These are phyloP conservation scores for Phytophthora hibernalis DNA, from an alignment of 352 stramenopile genomes.

Conservation along the genomic window DNA sequence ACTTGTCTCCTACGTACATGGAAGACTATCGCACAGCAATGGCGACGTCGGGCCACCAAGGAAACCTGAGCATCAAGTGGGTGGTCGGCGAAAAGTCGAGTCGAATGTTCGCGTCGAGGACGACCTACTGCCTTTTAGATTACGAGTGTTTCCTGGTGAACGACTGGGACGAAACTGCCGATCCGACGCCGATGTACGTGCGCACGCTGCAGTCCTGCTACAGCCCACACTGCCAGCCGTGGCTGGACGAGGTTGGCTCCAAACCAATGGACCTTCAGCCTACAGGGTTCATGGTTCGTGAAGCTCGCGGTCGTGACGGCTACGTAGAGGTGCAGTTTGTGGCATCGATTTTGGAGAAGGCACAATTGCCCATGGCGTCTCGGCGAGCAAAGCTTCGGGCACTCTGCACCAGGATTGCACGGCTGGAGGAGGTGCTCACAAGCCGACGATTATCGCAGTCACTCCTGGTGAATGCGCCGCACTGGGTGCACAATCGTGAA, in stretches of 20 bases:
- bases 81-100: slow-evolving; percentile 68
- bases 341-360: slow-evolving; percentile 76
- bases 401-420: slow-evolving; percentile 60
- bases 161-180: slow-evolving; percentile 68
- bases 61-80: slow-evolving; percentile 78
- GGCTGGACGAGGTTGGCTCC: slow-evolving; percentile 64
- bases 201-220: slow-evolving; percentile 75
- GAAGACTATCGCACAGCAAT: slow-evolving; percentile 57
- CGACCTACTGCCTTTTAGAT: slow-evolving; percentile 75
- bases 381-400: slow-evolving; percentile 67
- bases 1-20: slow-evolving; percentile 47
- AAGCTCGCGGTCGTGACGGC: slow-evolving; percentile 48
- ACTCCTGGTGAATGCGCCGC: slow-evolving; percentile 65
- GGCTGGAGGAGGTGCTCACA: slow-evolving; percentile 76
- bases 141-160: slow-evolving; percentile 81
- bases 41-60: slow-evolving; percentile 51
- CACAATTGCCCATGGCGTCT: slow-evolving; percentile 58
- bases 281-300: slow-evolving; percentile 79
- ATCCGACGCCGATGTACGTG: slow-evolving; percentile 71
- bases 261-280: slow-evolving; percentile 66
- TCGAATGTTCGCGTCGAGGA: slow-evolving; percentile 72
- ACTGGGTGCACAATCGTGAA: slow-evolving; percentile 76
- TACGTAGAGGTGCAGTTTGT: slow-evolving; percentile 83
- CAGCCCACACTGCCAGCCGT: slow-evolving; percentile 63
- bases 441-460: slow-evolving; percentile 75